A percentile compares a stretch with the other conserved stretches of the same genome.
phyloP scores from a whole-genome alignment of 176 grass and related monocot species.

The Oryza coarctata region DNA sequence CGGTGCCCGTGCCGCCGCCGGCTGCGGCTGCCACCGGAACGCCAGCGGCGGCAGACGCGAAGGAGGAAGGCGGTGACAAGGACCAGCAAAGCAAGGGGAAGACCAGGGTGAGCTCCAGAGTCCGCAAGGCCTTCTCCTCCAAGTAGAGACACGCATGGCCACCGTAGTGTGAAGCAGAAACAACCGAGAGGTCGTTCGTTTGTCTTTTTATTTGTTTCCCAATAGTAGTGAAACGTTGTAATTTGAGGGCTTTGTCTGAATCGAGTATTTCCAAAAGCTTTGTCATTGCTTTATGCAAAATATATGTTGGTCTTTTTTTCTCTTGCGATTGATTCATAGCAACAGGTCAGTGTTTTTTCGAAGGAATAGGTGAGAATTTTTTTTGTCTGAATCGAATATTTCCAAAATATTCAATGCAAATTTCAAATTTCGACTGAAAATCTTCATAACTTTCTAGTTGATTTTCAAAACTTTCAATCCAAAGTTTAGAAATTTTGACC shows the following conservation, averaged over 20 bases:
- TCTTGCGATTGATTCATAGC: too few species aligned
- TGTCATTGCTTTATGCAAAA: not conserved
- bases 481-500: too few species aligned
- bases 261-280: not conserved
- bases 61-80: not conserved
- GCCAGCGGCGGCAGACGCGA: not conserved
- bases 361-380: too few species aligned
- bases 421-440: too few species aligned
- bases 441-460: too few species aligned
- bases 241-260: not conserved
- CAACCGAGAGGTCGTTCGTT: not conserved
- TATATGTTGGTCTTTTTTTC: too few species aligned
- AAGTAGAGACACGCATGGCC: constrained; percentile 2
- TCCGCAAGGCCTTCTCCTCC: constrained; percentile 38
- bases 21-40: not conserved
- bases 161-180: not conserved
- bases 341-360: too few species aligned
- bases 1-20: constrained; percentile 26
- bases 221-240: not conserved
- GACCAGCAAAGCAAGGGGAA: constrained; percentile 24
- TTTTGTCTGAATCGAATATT: too few species aligned
- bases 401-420: too few species aligned
- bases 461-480: too few species aligned
- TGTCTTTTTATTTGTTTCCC: too few species aligned
- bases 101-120: constrained; percentile 35